A percentile compares a stretch with the other conserved stretches of the same genome.
Evolutionary conservation across 768 basidiomycete species (phyloP).

Genomic region (Harrya chromipes): DNA sequence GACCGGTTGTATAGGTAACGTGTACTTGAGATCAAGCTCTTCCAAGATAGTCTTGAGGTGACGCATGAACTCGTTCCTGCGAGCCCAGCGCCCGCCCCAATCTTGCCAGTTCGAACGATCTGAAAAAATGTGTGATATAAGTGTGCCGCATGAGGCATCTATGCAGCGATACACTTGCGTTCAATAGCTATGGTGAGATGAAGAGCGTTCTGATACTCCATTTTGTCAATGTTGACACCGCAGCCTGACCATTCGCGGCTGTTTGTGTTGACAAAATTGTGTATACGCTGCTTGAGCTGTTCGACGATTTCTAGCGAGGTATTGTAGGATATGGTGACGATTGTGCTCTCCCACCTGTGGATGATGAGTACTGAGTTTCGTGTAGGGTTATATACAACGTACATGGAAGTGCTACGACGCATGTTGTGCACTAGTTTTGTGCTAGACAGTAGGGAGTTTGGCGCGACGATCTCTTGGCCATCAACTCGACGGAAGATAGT

Average conservation of each 20-base stretch:
- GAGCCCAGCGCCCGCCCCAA: slow-evolving; percentile 77
- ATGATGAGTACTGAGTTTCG: slow-evolving; percentile 5
- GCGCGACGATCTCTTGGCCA: slow-evolving; percentile 76
- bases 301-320: slow-evolving; percentile 72
- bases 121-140: slow-evolving; percentile 22
- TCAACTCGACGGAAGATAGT: slow-evolving; percentile 79
- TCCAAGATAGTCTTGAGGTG: slow-evolving; percentile 67
- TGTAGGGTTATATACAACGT: slow-evolving; percentile 20
- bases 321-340: slow-evolving; percentile 60
- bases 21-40: slow-evolving; percentile 70
- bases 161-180: slow-evolving; percentile 43
- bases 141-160: not conserved
- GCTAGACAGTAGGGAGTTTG: slow-evolving; percentile 67
- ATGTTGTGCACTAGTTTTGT: slow-evolving; percentile 78
- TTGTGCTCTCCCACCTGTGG: slow-evolving; percentile 64
- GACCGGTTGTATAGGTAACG: slow-evolving; percentile 71
- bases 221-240: slow-evolving; percentile 68
- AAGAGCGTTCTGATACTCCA: slow-evolving; percentile 76
- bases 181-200: slow-evolving; percentile 66
- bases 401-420: slow-evolving; percentile 73
- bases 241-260: slow-evolving; percentile 71
- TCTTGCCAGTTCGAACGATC: slow-evolving; percentile 85
- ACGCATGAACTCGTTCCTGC: slow-evolving; percentile 75
- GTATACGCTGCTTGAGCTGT: slow-evolving; percentile 56
- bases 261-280: slow-evolving; percentile 58